phyloP scores from a whole-genome alignment of 345 rosid species.

The Litchi chinensis region DNA sequence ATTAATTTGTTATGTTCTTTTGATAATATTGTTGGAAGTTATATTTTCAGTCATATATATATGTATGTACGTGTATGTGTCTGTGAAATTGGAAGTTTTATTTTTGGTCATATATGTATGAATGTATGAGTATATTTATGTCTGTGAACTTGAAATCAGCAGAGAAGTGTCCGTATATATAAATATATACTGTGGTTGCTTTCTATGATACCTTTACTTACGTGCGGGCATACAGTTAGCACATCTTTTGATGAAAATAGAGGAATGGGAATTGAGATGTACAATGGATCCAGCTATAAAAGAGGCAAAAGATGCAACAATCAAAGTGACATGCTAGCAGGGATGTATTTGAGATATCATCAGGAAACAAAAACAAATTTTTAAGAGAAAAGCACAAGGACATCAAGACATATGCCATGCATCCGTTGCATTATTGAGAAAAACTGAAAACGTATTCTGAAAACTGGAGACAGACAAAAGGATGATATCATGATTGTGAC shows the following conservation, averaged over 20 bases:
- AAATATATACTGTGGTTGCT: neutral
- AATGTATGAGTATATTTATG: too few species aligned
- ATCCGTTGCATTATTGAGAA: neutral
- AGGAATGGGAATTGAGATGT: neutral
- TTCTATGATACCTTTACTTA: neutral
- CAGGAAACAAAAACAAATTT: neutral
- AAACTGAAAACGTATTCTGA: neutral
- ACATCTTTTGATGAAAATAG: neutral
- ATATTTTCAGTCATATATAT: too few species aligned
- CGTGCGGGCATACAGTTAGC: neutral
- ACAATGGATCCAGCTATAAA: neutral
- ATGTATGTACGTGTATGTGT: too few species aligned
- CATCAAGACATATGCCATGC: neutral
- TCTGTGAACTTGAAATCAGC: too few species aligned
- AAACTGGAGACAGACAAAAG: neutral
- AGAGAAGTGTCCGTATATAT: too few species aligned
- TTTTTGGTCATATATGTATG: too few species aligned
- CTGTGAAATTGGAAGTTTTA: too few species aligned
- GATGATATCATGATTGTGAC: neutral
- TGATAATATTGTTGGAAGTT: too few species aligned
- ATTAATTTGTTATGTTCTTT: too few species aligned
- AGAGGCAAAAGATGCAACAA: neutral
- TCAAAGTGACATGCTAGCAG: too few species aligned
- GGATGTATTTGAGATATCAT: neutral
- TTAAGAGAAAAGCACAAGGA: neutral